A percentile compares a stretch with the other conserved stretches of the same genome.
Conservation (phyloP, 2,329 filamentous ascomycete species). For the Camptophora hylomeconis region DNA sequence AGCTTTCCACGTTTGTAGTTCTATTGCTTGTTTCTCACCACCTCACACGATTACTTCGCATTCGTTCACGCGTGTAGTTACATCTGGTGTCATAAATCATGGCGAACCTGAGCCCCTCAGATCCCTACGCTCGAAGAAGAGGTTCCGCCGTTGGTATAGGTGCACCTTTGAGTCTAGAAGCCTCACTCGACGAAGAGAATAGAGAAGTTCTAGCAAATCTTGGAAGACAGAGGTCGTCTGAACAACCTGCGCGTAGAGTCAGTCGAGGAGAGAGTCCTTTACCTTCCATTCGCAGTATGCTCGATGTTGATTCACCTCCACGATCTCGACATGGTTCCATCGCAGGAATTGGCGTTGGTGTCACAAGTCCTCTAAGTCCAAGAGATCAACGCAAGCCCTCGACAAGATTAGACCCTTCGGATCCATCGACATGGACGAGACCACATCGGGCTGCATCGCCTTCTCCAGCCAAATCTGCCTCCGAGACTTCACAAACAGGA, state of each 20-base stretch:
- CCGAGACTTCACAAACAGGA: conserved; percentile 19
- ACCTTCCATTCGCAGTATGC: conserved; percentile 54
- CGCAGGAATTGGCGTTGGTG: conserved; percentile 25
- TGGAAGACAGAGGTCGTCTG: conserved; percentile 32
- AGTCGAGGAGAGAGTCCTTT: conserved; percentile 44
- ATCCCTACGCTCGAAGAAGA: too few relatives aligned
- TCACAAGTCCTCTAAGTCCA: conserved; percentile 20
- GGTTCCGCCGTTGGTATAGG: too few relatives aligned
- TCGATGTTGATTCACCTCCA: conserved; percentile 40
- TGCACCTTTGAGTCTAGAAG: conserved; percentile 58
- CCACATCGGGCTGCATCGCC: conserved; percentile 20
- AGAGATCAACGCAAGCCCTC: too few relatives aligned
- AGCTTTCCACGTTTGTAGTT: too few relatives aligned
- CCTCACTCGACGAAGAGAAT: conserved; percentile 64
- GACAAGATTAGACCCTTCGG: conserved; percentile 25
- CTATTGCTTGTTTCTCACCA: too few relatives aligned
- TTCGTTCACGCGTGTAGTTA: too few relatives aligned
- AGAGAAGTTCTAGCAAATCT: conserved; percentile 58
- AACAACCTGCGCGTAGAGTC: conserved; percentile 33
- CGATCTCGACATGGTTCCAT: conserved; percentile 26
- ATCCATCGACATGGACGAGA: conserved; percentile 21
- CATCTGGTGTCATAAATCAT: too few relatives aligned
- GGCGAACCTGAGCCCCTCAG: too few relatives aligned
- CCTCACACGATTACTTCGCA: too few relatives aligned
- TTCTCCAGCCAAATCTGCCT: conserved; percentile 20